A percentile compares a stretch with the other conserved stretches of the same genome.
Conservation (phyloP, 805 yeast genomes). For the Candida saitoana region DNA sequence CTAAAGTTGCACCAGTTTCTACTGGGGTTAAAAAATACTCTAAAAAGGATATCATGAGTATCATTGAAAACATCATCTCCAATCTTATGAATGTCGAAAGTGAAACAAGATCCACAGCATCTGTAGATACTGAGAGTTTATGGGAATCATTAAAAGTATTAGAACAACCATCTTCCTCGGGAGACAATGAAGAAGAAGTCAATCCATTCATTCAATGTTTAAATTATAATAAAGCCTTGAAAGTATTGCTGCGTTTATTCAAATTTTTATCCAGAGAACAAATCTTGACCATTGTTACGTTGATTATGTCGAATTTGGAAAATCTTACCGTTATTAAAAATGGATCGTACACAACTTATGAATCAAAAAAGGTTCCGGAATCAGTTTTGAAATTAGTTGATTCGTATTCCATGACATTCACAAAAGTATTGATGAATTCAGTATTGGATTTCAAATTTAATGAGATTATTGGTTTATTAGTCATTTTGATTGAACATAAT, state of each 20-base stretch:
- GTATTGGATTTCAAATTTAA: constrained; percentile 76
- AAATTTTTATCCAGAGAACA: constrained; percentile 76
- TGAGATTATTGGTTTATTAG: constrained; percentile 73
- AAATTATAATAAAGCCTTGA: constrained; percentile 82
- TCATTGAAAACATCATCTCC: constrained; percentile 75
- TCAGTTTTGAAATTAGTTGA: constrained; percentile 60
- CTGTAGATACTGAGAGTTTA: constrained; percentile 41
- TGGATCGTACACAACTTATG: constrained; percentile 72
- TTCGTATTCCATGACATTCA: constrained; percentile 71
- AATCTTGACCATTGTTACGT: constrained; percentile 69
- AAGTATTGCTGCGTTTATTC: constrained; percentile 82
- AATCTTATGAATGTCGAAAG: constrained; percentile 79
- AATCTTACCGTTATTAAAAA: constrained; percentile 71
- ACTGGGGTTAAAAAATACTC: constrained; percentile 29
- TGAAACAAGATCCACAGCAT: constrained; percentile 32
- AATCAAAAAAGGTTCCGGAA: constrained; percentile 47
- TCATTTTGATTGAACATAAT: constrained; percentile 65
- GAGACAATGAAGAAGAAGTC: constrained; percentile 44
- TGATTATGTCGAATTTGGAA: constrained; percentile 75
- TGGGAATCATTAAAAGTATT: constrained; percentile 79
- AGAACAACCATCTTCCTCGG: constrained; percentile 54
- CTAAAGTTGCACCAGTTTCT: constrained; percentile 31
- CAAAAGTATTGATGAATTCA: constrained; percentile 79
- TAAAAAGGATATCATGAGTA: constrained; percentile 49
- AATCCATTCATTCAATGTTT: constrained; percentile 82